phyloP scores from a whole-genome alignment of 352 stramenopile genomes.

The Phytophthora sp. region DNA sequence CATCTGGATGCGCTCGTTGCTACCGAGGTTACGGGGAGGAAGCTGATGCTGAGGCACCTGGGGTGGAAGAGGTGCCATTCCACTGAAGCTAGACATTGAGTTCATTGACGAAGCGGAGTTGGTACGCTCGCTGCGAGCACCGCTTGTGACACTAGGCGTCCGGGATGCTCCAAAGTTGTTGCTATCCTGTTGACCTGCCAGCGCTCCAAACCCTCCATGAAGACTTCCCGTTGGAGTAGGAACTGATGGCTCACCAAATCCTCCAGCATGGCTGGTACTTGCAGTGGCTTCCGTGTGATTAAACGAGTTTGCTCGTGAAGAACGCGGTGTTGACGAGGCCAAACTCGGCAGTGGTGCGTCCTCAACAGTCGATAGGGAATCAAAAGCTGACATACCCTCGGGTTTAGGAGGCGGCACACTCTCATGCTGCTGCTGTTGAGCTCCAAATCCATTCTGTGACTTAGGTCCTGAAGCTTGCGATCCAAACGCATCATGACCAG shows the following conservation, averaged over 20 bases:
- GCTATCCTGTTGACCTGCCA: conserved; percentile 18
- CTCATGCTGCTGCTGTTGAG: conserved; percentile 19
- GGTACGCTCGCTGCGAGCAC: conserved; percentile 30
- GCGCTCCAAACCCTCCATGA: conserved; percentile 18
- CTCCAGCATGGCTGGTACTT: conserved; percentile 1
- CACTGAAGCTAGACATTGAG: conserved; percentile 48
- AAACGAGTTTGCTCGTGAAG: conserved; percentile 30
- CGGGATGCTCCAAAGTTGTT: conserved; percentile 15
- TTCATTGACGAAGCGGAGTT: conserved; percentile 50
- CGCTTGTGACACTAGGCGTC: conserved; percentile 13
- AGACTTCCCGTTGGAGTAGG: conserved; percentile 19
- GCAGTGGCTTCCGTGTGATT: conserved; percentile 10
- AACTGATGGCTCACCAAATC: conserved; percentile 11
- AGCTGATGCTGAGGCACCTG: conserved; percentile 26
- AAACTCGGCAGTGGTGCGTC: conserved; percentile 43
- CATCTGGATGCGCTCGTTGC: conserved; percentile 32
- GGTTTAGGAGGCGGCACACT: conserved; percentile 20
- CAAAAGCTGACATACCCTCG: conserved; percentile 69
- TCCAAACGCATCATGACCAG: conserved; percentile 6
- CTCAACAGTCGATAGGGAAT: conserved; percentile 39
- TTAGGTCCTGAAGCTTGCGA: conserved; percentile 17
- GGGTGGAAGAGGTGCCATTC: conserved; percentile 19
- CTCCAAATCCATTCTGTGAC: conserved; percentile 27
- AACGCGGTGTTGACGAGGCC: conserved; percentile 24
- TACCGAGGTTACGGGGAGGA: conserved; percentile 26